Base-by-base conservation (phyloP, 2,329 filamentous ascomycete genomes). In the Alternaria hordeiaustralica region DNA sequence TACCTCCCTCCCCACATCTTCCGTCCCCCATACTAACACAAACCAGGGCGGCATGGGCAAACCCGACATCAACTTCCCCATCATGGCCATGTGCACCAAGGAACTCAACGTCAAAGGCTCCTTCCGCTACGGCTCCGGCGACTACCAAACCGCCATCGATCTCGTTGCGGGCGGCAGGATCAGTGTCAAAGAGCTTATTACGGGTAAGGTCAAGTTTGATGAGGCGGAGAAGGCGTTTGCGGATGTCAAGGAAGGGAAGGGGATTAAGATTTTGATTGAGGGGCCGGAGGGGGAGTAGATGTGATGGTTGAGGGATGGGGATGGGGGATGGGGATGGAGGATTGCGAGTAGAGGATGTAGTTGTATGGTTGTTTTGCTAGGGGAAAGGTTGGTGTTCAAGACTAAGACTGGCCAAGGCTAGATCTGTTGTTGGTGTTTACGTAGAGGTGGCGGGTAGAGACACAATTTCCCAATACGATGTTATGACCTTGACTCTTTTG, bases 31-130 rank as follows among this genome's bases (percentile, higher is more conserved):
- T 6, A n/a, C 49, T 28, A 12, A 44, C 41, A 60, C 55, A 25
- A 25, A 10, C 7, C 41, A 80, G 78, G 79, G 77, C 58, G 94
- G 94, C 59, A 97, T 97, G 93, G 95, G 95, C 75, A 92, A 91
- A 78, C 81, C 89, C 43, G 92, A 97, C 75, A 94, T 97, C 79
- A 92, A 82, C 9, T 97, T 97, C 84, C 95, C 95, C 55, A 97
- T 98, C 78, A 92, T 95, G 87, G 91, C 92, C 6, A 85, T 96
- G 76, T 96, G 94, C 79, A 86, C 90, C 55, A 97, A 97, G 84
- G 95, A 98, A 84, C 85, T 97, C 55, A 96, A 90, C 11, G 87
- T 92, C 50, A 92, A 91, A 77, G 95, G 95, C 21, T 94, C 90
- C 66, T 98, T 98, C 86, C 88, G 95, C 43, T 98, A 98, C 80